Evolutionary conservation across 164 flowering plant genomes (phyloP).

Genomic region (Liriodendron chinense): DNA sequence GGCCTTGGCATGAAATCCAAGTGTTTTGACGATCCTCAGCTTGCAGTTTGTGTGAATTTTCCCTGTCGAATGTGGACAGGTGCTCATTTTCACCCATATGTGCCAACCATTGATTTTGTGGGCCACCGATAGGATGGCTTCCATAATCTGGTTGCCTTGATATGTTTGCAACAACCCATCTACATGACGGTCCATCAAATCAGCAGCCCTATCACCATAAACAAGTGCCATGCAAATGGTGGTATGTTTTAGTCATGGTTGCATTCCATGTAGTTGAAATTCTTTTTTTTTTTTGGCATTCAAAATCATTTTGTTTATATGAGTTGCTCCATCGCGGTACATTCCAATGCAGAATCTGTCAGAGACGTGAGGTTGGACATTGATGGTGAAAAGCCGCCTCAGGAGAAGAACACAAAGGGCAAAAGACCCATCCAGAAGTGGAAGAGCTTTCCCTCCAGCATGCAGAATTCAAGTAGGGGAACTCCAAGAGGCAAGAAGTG

Average conservation of each 20-base stretch:
- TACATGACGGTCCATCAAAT: background rate
- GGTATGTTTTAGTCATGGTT: no score
- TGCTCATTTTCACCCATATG: slow-evolving; percentile 13
- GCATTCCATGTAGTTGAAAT: no score
- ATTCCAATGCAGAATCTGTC: slow-evolving; percentile 23
- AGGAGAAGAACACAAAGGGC: slow-evolving; percentile 45
- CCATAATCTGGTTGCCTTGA: background rate
- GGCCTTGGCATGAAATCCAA: background rate
- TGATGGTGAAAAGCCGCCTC: slow-evolving; percentile 52
- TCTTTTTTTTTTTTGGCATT: background rate
- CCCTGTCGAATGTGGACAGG: no score
- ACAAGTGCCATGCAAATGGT: background rate
- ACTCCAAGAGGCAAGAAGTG: slow-evolving; percentile 69
- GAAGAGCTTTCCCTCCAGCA: slow-evolving; percentile 73
- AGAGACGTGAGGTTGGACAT: slow-evolving; percentile 65
- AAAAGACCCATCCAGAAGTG: slow-evolving; percentile 61
- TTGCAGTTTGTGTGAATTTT: no score
- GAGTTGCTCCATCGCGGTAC: background rate
- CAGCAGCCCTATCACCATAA: background rate
- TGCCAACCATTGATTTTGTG: slow-evolving; percentile 27
- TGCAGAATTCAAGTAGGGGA: slow-evolving; percentile 36
- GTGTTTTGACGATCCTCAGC: no score
- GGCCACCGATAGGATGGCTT: slow-evolving; percentile 11
- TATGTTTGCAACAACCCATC: background rate
- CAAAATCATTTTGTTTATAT: background rate